phyloP scores from a whole-genome alignment of 345 rosid species.

The Erodium maritimum region DNA sequence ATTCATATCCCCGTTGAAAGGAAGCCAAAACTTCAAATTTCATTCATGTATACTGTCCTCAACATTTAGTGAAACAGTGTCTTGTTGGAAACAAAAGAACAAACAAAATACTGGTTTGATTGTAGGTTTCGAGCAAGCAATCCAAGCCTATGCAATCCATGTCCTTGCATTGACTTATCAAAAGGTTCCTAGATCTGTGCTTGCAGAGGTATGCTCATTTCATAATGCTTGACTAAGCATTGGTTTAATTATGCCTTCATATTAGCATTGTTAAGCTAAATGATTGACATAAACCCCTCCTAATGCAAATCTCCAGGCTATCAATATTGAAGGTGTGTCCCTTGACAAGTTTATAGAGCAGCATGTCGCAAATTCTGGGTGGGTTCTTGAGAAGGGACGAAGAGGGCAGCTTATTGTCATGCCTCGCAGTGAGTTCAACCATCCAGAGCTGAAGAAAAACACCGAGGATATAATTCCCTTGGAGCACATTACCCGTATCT shows the following conservation, averaged over 20 bases:
- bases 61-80: too few relatives aligned
- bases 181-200: slow-evolving; percentile 73
- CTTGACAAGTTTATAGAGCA: slow-evolving; percentile 85
- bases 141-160: slow-evolving; percentile 74
- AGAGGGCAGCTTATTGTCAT: slow-evolving; percentile 41
- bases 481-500: slow-evolving; percentile 78
- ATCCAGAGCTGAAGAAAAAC: slow-evolving; percentile 79
- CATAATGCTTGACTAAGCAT: neutral
- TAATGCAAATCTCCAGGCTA: slow-evolving; percentile 31
- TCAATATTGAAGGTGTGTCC: slow-evolving; percentile 66
- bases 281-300: neutral
- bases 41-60: too few relatives aligned
- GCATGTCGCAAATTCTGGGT: slow-evolving; percentile 48
- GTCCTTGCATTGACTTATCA: slow-evolving; percentile 85
- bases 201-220: slow-evolving; percentile 69
- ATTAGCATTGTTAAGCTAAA: neutral
- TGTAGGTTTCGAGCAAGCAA: slow-evolving; percentile 96
- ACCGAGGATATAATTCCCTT: slow-evolving; percentile 53
- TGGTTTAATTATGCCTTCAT: neutral
- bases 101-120: neutral
- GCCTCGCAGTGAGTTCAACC: slow-evolving; percentile 64
- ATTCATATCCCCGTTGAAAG: neutral
- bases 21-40: too few relatives aligned
- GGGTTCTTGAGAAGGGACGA: slow-evolving; percentile 70
- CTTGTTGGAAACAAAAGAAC: too few relatives aligned